phyloP scores from a whole-genome alignment of 148 eudicot species.

The Nepenthes gracilis region DNA sequence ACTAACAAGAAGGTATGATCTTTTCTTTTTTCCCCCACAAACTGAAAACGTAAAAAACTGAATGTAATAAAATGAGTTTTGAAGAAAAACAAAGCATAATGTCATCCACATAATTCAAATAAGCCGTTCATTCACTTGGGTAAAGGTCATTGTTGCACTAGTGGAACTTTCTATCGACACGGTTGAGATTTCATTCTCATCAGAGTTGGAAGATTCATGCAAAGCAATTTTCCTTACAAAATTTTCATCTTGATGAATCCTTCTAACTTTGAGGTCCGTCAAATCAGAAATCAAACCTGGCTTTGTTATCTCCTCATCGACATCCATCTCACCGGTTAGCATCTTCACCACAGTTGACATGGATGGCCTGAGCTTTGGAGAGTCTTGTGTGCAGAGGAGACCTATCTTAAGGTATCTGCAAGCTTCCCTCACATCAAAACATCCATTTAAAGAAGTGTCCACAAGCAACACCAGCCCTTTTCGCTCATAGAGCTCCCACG shows the following conservation, averaged over 20 bases:
- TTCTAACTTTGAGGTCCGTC: slow-evolving; percentile 21
- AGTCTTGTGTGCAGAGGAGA: slow-evolving; percentile 47
- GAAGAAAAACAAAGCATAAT: too few relatives aligned
- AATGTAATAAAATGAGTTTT: too few relatives aligned
- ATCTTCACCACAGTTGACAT: slow-evolving; percentile 43
- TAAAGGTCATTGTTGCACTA: not conserved
- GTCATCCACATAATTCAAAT: too few relatives aligned
- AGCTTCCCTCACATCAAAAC: slow-evolving; percentile 29
- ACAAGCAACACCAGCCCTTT: slow-evolving; percentile 22
- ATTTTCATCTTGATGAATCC: slow-evolving; percentile 3
- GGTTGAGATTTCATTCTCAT: slow-evolving; percentile 13
- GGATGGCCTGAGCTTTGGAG: slow-evolving; percentile 36
- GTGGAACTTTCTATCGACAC: slow-evolving; percentile 6
- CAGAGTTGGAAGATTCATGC: slow-evolving; percentile 16
- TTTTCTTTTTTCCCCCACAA: too few relatives aligned
- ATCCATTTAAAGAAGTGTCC: slow-evolving; percentile 23
- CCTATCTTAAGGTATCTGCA: slow-evolving; percentile 36
- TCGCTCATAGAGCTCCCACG: slow-evolving; percentile 27
- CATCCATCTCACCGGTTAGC: slow-evolving; percentile 19
- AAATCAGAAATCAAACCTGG: slow-evolving; percentile 40
- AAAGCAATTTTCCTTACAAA: slow-evolving; percentile 5
- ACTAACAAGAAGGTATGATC: too few relatives aligned
- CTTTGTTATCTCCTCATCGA: slow-evolving; percentile 19
- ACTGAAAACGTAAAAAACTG: too few relatives aligned
- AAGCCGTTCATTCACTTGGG: too few relatives aligned